Evolutionary conservation across 805 yeast genomes (phyloP).

Genomic region (Pichia pseudocactophila): DNA sequence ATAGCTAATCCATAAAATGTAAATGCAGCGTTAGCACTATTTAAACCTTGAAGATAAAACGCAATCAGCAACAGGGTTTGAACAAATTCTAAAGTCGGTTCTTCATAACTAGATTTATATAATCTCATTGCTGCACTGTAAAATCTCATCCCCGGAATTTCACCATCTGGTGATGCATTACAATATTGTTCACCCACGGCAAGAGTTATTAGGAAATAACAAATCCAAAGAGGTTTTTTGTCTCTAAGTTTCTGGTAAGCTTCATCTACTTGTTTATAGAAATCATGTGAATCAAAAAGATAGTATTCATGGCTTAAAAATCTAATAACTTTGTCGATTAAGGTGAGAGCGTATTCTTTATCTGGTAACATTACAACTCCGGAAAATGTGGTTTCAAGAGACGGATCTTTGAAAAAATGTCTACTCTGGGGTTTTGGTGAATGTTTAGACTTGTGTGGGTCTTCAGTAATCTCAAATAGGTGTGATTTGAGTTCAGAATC

Average conservation of each 20-base stretch:
- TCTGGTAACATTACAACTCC: constrained; percentile 18
- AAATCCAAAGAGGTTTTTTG: constrained; percentile 13
- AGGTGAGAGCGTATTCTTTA: constrained; percentile 12
- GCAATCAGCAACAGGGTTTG: constrained; percentile 26
- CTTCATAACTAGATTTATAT: constrained; percentile 19
- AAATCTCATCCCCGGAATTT: constrained; percentile 22
- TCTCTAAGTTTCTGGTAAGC: constrained; percentile 14
- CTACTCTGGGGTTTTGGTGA: constrained; percentile 4
- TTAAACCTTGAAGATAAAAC: constrained; percentile 28
- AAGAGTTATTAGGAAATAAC: constrained; percentile 14
- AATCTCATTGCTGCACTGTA: constrained; percentile 23
- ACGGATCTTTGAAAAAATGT: constrained; percentile 12
- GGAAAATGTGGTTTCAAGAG: constrained; percentile 8
- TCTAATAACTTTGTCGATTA: constrained; percentile 11
- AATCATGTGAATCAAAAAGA: constrained; percentile 11
- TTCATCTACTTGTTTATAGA: constrained; percentile 12
- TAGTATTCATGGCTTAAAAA: constrained; percentile 12
- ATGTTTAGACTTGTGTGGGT: not conserved
- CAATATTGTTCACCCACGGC: constrained; percentile 15
- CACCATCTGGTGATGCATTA: constrained; percentile 11
- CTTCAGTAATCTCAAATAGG: constrained; percentile 8
- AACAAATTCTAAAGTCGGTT: constrained; percentile 22
- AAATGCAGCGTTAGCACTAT: constrained; percentile 26
- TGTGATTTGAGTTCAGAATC: constrained; percentile 12
- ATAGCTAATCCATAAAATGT: constrained; percentile 26